Base-by-base conservation (phyloP, 345 rosid genomes). In the Eucalyptus pumila region DNA sequence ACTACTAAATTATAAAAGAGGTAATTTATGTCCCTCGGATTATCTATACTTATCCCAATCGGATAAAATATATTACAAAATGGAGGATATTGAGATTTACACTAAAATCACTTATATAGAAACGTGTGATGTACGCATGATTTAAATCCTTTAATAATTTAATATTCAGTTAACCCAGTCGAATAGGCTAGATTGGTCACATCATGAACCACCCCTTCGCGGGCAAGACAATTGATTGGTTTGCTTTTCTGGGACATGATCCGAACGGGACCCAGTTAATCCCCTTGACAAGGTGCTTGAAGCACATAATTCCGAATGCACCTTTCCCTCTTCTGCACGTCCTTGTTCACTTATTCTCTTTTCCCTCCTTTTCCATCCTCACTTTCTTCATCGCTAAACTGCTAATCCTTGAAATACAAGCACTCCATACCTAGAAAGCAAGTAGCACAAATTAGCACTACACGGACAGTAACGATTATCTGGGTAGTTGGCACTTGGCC, bases 1-100 rank as follows among this genome's bases (percentile, higher is more conserved):
- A 72, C 44, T 19, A 2, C 40, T 17, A 19, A 72, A 72, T 4
- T 72, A 34, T 6, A 37, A 23, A 72, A 19, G 24, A 72, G 45
- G 2, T 17, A 34, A 72, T 37, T 72, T 2, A 37, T 17, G 15
- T 48, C 15, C 14, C 44, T 34, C 8, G 1, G 8, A 19, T 6
- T 72, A 72, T 72, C 44, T 2, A 34, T 37, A 8, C 2, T 11
- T 5, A 0, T 21, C 45, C 27, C 27, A 37, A 11, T 76, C 6
- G 1, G 3, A 76, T 24, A 4, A 0, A n/a, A 14, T 62, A 30
- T 30, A n/a, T 65, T 65, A 8, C 40, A 2, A n/a, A 5, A 8
- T n/a, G 40, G 3, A 62, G 72, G 72, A 30, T 62, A 30, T 30
- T 62, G 76, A 65, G 76, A 65, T 65, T 65, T n/a, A 65, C 40